Evolutionary conservation across 495 filamentous ascomycete genomes (phyloP), one percentile per base, ranked within the genome.

Genomic region (Neurospora hispaniola): DNA sequence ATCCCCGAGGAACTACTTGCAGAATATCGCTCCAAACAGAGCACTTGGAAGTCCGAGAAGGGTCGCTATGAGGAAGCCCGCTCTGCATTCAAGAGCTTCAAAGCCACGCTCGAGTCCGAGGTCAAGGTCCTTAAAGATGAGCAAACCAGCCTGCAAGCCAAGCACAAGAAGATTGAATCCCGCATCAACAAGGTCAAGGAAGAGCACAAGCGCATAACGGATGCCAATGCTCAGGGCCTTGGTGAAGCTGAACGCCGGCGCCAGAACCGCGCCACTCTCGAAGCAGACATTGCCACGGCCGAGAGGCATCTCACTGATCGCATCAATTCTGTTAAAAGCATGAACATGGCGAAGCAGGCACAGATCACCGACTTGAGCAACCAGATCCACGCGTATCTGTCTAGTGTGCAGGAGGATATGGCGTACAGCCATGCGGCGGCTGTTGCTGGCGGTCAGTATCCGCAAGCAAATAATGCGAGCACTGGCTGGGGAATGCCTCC

Each of bases 171-270:
- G 77, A 89, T 96, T 12, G 89, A 89, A 71, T 83, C 88, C 42
- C 92, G 94, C 68, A 89, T 91, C 71, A 87, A 89, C 72, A 91
- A 93, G 78, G 89, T 94, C 44, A 91, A 91, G 74, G 89, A 91
- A 74, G 92, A 96, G 79, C 90, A 91, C 73, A 91, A 93, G 68
- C 88, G 90, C 73, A 91, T 96, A 71, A 87, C 89, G 38, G 90
- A 92, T 71, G 92, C 91, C 71, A 95, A 93, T 77, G 88, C 87
- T 31, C 88, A 92, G 71, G 92, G 90, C 10, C 84, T 93, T 74
- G 88, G 93, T 75, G 92, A 93, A 79, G 87, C 89, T 75, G 90
- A 92, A 75, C 89, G 91, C 38, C 90, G 89, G 59, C 86, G 89
- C 18, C 89, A 90, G 20, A 90, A 92, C 76, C 90, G 90, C 73